Conservation (phyloP, 441 rosid species). For the Viola pubescens region DNA sequence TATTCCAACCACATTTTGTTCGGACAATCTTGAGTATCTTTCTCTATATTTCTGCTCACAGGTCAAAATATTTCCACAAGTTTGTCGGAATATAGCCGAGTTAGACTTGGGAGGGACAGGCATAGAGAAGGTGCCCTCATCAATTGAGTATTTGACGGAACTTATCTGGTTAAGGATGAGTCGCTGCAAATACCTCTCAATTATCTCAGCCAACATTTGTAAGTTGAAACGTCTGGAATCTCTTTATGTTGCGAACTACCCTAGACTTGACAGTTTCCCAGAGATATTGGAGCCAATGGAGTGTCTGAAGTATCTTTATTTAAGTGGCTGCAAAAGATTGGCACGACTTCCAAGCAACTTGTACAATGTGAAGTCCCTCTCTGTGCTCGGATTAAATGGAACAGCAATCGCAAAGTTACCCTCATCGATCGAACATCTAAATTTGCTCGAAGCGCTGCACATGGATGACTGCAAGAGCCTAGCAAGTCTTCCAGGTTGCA, state of each 20-base stretch:
- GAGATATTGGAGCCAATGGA: too few species aligned
- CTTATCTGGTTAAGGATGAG: background rate
- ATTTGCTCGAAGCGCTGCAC: too few species aligned
- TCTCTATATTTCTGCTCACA: too few species aligned
- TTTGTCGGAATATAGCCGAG: too few species aligned
- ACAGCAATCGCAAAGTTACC: background rate
- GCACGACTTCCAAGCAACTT: conserved; percentile 2
- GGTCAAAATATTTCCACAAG: too few species aligned
- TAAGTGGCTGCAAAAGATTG: conserved; percentile 7
- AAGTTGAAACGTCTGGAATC: background rate
- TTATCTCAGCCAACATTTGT: conserved; percentile 3
- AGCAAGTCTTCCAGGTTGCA: too few species aligned
- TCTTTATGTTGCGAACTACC: too few species aligned
- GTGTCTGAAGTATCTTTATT: too few species aligned
- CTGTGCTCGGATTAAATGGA: background rate
- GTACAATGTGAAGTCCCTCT: conserved; percentile 2
- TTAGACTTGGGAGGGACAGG: conserved; percentile 1
- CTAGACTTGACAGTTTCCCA: too few species aligned
- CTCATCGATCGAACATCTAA: too few species aligned
- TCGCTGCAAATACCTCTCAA: conserved; percentile 2
- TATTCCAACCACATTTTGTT: too few species aligned
- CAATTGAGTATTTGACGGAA: background rate
- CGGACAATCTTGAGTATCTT: too few species aligned
- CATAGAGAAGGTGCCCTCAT: background rate
- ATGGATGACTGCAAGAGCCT: conserved; percentile 8